Base-by-base conservation (phyloP, 176 grass and related monocot genomes). In the Carex cristatella region DNA sequence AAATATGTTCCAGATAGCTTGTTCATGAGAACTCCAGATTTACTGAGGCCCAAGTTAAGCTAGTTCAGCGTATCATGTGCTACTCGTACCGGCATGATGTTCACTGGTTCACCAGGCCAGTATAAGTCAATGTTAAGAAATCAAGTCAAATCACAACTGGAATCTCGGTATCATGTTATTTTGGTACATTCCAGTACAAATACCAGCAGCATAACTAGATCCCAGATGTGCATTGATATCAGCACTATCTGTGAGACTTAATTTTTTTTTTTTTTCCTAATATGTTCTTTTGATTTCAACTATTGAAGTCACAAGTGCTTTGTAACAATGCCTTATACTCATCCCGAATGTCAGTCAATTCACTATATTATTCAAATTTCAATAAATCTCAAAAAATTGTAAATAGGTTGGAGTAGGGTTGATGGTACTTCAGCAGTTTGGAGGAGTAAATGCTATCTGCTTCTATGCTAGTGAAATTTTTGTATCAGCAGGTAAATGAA, bases 391-490 rank as follows among this genome's bases (percentile, higher is more conserved):
- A 72, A 72, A 55, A 76, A 30, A 7, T 59, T 60, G 13, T 1
- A 0, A 33, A 35, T 57, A 97, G 94, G 92, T 97, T 85, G 91
- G 88, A 83, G 88, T 94, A 61, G 94, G 94, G 28, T 84, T 97
- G 64, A 97, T 97, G 94, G 88, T 86, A 23, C 86, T 97, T 87
- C 92, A 97, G 84, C 94, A 97, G 62, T 92, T 97, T 85, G 92
- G 92, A 56, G 94, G 94, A 90, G 90, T 97, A 19, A 97, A 97
- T 91, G 94, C 90, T n/a, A 89, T 94, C 69, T 82, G 79, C 76
- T 97, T 97, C 65, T 97, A 97, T 46, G 94, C 92, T 16, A 97
- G 90, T 83, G 90, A 97, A 83, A 97, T 97, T 89, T 97, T 97
- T 87, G 88, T 94, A 54, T 97, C 94, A 16, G 94, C 94, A 14